Evolutionary conservation across 2,329 filamentous ascomycete species (phyloP).

Genomic region (Dactylellina cionopaga): DNA sequence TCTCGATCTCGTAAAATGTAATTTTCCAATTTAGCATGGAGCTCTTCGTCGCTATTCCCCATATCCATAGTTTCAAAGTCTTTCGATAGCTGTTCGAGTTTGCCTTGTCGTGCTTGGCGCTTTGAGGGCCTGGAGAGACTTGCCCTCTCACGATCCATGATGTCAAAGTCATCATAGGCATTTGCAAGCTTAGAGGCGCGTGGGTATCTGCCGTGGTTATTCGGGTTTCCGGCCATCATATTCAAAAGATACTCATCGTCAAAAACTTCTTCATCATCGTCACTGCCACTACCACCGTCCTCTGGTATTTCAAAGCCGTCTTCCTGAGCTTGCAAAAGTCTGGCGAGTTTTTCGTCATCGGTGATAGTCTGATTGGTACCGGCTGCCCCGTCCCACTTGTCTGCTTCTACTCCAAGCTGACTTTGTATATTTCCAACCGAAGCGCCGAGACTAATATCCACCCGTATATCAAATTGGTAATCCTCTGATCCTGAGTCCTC

Average conservation of each 20-base stretch:
- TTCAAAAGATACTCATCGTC: constrained; percentile 68
- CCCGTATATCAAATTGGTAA: background rate
- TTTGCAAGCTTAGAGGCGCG: constrained; percentile 64
- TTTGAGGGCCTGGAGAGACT: constrained; percentile 65
- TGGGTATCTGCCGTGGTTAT: constrained; percentile 59
- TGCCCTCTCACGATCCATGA: constrained; percentile 82
- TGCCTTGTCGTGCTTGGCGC: constrained; percentile 73
- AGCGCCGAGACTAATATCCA: constrained; percentile 11
- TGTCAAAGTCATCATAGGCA: constrained; percentile 73
- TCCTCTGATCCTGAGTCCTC: background rate
- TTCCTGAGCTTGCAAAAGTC: constrained; percentile 67
- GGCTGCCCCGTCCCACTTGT: background rate
- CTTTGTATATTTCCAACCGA: constrained; percentile 21
- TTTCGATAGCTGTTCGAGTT: constrained; percentile 55
- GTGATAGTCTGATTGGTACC: constrained; percentile 60
- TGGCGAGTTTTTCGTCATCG: constrained; percentile 69
- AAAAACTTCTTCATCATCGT: constrained; percentile 56
- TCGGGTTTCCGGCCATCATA: constrained; percentile 54
- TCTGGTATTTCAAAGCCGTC: constrained; percentile 1
- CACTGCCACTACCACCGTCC: constrained; percentile 56
- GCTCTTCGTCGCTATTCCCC: constrained; percentile 73
- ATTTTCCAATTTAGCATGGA: constrained; percentile 69
- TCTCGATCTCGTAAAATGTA: constrained; percentile 75
- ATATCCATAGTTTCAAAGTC: constrained; percentile 64
- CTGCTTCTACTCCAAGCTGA: constrained; percentile 5